Evolutionary conservation across 352 stramenopile species (phyloP).

Genomic region (Phytophthora pistaciae): DNA sequence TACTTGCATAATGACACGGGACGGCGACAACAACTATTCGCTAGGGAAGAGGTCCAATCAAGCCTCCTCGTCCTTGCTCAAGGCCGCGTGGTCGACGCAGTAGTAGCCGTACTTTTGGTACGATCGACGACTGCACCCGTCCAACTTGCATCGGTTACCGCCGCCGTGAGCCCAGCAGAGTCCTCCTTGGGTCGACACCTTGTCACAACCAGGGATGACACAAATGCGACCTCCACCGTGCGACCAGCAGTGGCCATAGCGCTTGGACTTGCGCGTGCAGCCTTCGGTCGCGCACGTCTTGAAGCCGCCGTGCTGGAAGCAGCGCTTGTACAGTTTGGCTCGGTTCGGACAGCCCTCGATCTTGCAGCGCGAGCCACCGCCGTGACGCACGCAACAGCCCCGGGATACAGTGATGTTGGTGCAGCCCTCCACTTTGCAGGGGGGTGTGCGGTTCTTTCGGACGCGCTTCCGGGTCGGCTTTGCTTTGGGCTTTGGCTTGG

Average conservation of each 20-base stretch:
- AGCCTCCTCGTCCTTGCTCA: slow-evolving; percentile 11
- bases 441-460: slow-evolving; percentile 56
- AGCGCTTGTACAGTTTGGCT: slow-evolving; percentile 35
- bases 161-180: slow-evolving; percentile 34
- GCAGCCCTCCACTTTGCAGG: slow-evolving; percentile 69
- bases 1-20: neutral
- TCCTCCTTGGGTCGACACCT: slow-evolving; percentile 53
- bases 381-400: slow-evolving; percentile 64
- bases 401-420: slow-evolving; percentile 64
- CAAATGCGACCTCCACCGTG: slow-evolving; percentile 76
- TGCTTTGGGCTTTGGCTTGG: slow-evolving; percentile 12
- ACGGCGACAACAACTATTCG: neutral
- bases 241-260: slow-evolving; percentile 75
- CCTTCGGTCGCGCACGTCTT: slow-evolving; percentile 67
- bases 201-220: slow-evolving; percentile 55
- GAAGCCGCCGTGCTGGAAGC: slow-evolving; percentile 42
- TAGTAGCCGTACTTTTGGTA: slow-evolving; percentile 40
- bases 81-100: slow-evolving; percentile 47
- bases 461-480: slow-evolving; percentile 25
- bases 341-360: slow-evolving; percentile 32
- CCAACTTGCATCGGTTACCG: slow-evolving; percentile 32
- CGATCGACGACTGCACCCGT: slow-evolving; percentile 25
- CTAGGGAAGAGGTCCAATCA: neutral
- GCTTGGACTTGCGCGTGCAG: slow-evolving; percentile 72
- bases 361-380: slow-evolving; percentile 60